Percentiles rank a stretch among this genome's conserved stretches.
phyloP scores from a whole-genome alignment of 768 basidiomycete genomes.

The Phlebiopsis gigantea region DNA sequence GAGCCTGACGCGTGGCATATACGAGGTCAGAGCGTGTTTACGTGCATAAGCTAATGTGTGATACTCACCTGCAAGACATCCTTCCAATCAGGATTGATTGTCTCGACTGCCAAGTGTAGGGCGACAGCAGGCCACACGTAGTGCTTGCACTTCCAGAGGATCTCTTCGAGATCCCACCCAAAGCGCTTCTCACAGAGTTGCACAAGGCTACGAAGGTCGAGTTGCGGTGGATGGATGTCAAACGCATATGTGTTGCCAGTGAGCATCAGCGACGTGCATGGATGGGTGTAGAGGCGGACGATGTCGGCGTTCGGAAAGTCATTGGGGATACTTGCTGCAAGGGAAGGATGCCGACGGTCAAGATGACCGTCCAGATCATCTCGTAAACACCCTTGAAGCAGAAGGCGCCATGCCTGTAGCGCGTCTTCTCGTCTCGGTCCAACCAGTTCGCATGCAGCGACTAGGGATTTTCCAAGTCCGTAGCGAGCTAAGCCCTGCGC shows the following conservation, averaged over 20 bases:
- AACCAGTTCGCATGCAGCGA: background rate
- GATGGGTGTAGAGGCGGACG: background rate
- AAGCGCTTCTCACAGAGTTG: conserved; percentile 4
- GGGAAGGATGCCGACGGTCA: background rate
- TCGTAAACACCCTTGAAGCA: background rate
- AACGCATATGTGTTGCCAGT: background rate
- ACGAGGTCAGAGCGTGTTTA: too few relatives aligned
- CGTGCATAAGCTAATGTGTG: too few relatives aligned
- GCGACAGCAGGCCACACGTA: background rate
- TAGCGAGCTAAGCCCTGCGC: conserved; percentile 6
- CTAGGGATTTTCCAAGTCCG: conserved; percentile 5
- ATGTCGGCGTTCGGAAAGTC: conserved; percentile 35
- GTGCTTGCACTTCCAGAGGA: background rate
- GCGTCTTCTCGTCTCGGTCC: background rate
- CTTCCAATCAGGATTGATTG: too few relatives aligned
- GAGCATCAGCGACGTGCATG: background rate
- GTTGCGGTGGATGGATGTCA: background rate
- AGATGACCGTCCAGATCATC: background rate
- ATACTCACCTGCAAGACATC: too few relatives aligned
- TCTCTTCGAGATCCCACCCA: background rate
- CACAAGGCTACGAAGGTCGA: background rate
- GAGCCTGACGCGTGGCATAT: too few relatives aligned
- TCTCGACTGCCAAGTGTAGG: background rate
- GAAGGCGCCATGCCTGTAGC: background rate
- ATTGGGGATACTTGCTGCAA: background rate